Evolutionary conservation across 306 rosid genomes (phyloP).

Genomic region (Glycine soja): DNA sequence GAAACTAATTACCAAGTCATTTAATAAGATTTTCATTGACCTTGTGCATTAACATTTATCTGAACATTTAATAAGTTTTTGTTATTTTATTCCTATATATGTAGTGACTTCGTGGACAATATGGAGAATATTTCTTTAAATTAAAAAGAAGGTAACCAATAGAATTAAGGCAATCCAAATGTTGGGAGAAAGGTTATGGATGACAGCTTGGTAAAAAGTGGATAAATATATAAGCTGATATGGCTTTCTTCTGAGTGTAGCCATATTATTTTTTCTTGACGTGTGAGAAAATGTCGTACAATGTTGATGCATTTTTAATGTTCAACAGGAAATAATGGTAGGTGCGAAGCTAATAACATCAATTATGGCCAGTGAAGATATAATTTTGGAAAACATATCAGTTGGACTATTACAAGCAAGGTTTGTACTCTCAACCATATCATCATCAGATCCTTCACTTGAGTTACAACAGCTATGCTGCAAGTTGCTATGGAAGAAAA

Average conservation of each 20-base stretch:
- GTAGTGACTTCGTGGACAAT: not conserved
- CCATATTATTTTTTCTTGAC: constrained; percentile 24
- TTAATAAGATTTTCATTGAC: no score
- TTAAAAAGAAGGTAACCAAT: constrained; percentile 2
- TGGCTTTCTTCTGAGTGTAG: constrained; percentile 14
- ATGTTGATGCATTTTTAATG: constrained; percentile 33
- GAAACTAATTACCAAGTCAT: not conserved
- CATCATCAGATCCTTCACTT: constrained; percentile 68
- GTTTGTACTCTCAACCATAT: constrained; percentile 64
- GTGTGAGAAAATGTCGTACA: not conserved
- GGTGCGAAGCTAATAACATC: constrained; percentile 88
- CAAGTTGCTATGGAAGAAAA: constrained; percentile 59
- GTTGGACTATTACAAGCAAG: constrained; percentile 74
- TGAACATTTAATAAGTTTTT: not conserved
- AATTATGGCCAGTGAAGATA: constrained; percentile 87
- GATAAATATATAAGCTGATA: not conserved
- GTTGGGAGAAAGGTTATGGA: constrained; percentile 23
- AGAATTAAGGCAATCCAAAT: not conserved
- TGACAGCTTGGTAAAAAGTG: not conserved
- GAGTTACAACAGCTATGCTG: constrained; percentile 70
- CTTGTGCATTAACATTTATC: no score
- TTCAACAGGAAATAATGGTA: constrained; percentile 80
- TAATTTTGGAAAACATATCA: constrained; percentile 69
- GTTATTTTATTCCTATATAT: not conserved
- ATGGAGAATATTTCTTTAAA: not conserved